Evolutionary conservation across 179 eudicot genomes (phyloP).

Genomic region (Actinidia polygama): DNA sequence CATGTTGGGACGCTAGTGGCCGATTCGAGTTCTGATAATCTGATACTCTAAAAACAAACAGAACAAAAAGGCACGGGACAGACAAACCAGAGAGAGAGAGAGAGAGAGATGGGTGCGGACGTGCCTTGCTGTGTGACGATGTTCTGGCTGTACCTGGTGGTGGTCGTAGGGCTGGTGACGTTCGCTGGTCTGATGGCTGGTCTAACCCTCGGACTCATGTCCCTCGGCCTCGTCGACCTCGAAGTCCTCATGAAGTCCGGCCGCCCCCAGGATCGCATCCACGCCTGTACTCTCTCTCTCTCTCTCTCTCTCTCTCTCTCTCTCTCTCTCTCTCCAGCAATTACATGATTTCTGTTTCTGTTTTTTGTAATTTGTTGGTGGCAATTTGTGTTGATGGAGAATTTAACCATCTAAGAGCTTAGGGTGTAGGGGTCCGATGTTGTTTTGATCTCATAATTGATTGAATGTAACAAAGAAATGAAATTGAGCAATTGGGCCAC

Average conservation of each 20-base stretch:
- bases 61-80: neutral
- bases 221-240: slow-evolving; percentile 88
- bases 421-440: no score
- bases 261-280: slow-evolving; percentile 76
- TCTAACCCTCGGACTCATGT: slow-evolving; percentile 86
- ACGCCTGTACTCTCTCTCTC: slow-evolving; percentile 53
- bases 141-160: slow-evolving; percentile 46
- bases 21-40: slow-evolving; percentile 1
- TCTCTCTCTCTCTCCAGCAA: neutral
- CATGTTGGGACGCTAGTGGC: neutral
- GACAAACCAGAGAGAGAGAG: slow-evolving; percentile 12
- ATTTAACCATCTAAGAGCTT: no score
- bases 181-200: slow-evolving; percentile 96
- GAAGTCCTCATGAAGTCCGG: slow-evolving; percentile 87
- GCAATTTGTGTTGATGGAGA: no score
- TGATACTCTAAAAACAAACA: neutral
- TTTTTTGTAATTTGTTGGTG: no score
- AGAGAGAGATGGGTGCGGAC: slow-evolving; percentile 51
- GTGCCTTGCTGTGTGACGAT: slow-evolving; percentile 52
- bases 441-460: no score
- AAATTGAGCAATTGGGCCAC: no score
- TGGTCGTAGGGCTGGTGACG: slow-evolving; percentile 54
- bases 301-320: neutral
- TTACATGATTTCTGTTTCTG: no score
- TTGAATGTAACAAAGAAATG: no score